Evolutionary conservation across 164 flowering plant species (phyloP), one percentile per base, ranked within the genome.

Genomic region (Amborella trichopoda): DNA sequence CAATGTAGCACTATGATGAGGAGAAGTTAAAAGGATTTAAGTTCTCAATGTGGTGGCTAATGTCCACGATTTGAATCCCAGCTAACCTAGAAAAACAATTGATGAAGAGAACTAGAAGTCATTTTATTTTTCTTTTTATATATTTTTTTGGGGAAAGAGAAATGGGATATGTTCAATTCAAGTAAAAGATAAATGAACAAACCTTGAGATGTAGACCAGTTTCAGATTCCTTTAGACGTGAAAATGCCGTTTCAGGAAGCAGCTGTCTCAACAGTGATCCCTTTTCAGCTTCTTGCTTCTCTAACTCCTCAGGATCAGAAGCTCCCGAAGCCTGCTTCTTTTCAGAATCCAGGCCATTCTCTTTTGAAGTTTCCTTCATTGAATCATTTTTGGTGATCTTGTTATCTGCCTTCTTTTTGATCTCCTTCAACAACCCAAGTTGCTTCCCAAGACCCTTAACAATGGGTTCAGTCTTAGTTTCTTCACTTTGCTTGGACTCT

Each of bases 391-490:
- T 41, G 32, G 28, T 55, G 51, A 20, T 54, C 4, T 21, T 53
- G 52, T 40, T 27, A 48, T 41, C 54, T 49, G 55, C 28, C 55
- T 61, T 68, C 47, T 59, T 80, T 48, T 77, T 86, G 61, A 80
- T 74, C 66, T 68, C 83, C 66, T 80, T 89, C 69, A 85, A 66
- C 50, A 67, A 46, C 50, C 83, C 87, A 63, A 89, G 77, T 57
- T 78, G 65, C 68, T 76, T 83, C 44, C 97, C 97, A 40, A 89
- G 75, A 46, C 97, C 97, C 62, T 77, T 79, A 46, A 89, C 83
- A 50, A 53, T 63, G 1, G 62, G 62, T 53, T 74, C 78, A 41
- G 53, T 34, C 45, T 68, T 68, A 36, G 28, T 49, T 17, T 57
- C 65, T 20, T 28, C 37, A n/a, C 25, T 45, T 24, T n/a, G 21